Evolutionary conservation across 2,329 filamentous ascomycete genomes (phyloP).

Genomic region (Xylariaceae sp.): DNA sequence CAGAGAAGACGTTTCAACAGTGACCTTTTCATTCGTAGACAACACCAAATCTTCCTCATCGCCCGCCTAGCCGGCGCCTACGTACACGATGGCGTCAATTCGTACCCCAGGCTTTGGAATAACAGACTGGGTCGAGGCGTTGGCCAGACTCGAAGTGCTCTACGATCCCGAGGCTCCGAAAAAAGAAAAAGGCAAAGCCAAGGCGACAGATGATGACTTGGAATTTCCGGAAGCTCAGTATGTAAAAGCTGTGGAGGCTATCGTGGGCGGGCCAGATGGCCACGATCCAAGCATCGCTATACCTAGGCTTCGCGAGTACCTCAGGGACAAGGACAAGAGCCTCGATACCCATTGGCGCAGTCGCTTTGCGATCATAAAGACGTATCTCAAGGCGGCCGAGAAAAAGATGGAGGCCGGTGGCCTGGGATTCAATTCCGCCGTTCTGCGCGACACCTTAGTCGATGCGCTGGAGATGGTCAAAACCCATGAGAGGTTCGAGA

Average conservation of each 20-base stretch:
- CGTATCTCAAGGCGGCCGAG: constrained; percentile 36
- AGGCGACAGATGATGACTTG: not conserved
- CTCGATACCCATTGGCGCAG: constrained; percentile 32
- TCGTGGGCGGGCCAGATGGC: constrained; percentile 24
- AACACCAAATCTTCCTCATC: not conserved
- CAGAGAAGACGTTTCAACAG: constrained; percentile 3
- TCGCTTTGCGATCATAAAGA: constrained; percentile 27
- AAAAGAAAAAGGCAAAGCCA: too few relatives aligned
- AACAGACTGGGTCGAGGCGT: not conserved
- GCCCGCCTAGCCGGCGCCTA: not conserved
- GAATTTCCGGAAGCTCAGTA: not conserved
- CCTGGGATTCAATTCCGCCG: constrained; percentile 20
- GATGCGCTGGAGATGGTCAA: constrained; percentile 25
- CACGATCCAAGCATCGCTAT: constrained; percentile 34
- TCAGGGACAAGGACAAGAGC: constrained; percentile 44
- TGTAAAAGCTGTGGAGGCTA: not conserved
- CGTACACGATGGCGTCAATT: constrained; percentile 12
- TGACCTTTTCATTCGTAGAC: not conserved
- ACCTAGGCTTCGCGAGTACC: constrained; percentile 39
- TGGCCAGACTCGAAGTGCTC: constrained; percentile 7
- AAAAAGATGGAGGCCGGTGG: constrained; percentile 24
- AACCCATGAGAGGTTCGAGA: constrained; percentile 20
- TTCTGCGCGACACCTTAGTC: constrained; percentile 19
- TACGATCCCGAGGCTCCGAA: not conserved
- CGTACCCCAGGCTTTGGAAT: not conserved